phyloP scores from a whole-genome alignment of 345 rosid species.

The Populus euphratica region DNA sequence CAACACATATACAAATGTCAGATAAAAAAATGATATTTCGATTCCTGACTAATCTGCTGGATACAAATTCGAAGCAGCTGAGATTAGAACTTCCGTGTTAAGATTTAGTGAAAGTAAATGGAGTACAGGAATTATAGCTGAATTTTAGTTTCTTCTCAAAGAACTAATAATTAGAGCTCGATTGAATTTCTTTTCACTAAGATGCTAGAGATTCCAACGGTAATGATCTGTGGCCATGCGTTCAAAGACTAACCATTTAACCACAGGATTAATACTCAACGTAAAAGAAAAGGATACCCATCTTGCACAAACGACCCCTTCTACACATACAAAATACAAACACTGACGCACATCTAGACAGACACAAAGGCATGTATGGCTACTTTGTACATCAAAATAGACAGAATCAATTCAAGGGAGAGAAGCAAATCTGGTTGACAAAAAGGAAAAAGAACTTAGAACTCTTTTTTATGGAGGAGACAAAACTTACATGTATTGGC shows the following conservation, averaged over 20 bases:
- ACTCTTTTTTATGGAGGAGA: not conserved
- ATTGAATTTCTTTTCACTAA: not conserved
- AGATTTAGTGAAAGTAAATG: not conserved
- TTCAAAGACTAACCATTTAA: not conserved
- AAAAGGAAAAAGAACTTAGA: too few species aligned
- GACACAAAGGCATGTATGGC: not conserved
- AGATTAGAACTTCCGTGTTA: not conserved
- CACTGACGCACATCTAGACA: not conserved
- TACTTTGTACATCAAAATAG: not conserved
- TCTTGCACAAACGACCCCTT: not conserved
- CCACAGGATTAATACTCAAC: not conserved
- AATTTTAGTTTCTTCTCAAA: not conserved
- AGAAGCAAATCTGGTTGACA: not conserved
- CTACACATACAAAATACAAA: not conserved
- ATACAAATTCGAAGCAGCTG: not conserved
- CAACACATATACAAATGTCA: not conserved
- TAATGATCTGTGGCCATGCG: conserved; percentile 3
- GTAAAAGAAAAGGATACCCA: not conserved
- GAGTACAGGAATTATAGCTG: not conserved
- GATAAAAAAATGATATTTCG: not conserved
- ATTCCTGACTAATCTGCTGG: not conserved
- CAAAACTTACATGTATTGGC: conserved; percentile 53
- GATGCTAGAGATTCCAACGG: not conserved
- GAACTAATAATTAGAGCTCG: not conserved
- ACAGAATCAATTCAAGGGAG: not conserved